These are phyloP conservation scores for Rubroshorea leprosula DNA, from an alignment of 345 rosid species.

Conservation along the genomic window DNA sequence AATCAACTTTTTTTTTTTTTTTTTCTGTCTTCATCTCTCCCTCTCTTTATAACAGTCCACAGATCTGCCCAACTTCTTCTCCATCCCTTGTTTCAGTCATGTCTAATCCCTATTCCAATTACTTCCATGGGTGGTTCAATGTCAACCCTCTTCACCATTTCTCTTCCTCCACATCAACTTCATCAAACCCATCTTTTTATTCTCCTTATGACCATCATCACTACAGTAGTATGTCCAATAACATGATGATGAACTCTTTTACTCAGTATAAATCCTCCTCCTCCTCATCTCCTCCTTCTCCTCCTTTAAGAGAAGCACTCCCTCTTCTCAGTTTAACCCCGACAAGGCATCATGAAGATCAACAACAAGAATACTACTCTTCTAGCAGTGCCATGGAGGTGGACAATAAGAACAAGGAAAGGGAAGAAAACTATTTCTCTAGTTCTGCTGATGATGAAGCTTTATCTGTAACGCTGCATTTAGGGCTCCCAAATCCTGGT, in stretches of 20 bases:
- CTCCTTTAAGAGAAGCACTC: constrained; percentile 81
- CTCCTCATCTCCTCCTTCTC: constrained; percentile 42
- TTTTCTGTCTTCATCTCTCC: constrained; percentile 16
- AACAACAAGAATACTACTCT: constrained; percentile 9
- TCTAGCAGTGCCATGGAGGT: constrained; percentile 37
- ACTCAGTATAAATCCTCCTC: constrained; percentile 5
- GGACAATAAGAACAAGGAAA: constrained; percentile 34
- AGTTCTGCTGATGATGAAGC: constrained; percentile 30
- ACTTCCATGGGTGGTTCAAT: constrained; percentile 47
- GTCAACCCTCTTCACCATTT: constrained; percentile 32
- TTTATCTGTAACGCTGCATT: constrained; percentile 73
- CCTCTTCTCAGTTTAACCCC: constrained; percentile 86
- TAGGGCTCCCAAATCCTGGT: constrained; percentile 62
- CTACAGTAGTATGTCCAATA: constrained; percentile 14
- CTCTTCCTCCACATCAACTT: constrained; percentile 29
- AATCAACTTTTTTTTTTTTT: constrained; percentile 18
- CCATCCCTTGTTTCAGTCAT: constrained; percentile 27
- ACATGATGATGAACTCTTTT: constrained; percentile 19
- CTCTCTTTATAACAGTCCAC: constrained; percentile 20
- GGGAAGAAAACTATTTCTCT: constrained; percentile 23
- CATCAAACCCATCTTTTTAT: constrained; percentile 28
- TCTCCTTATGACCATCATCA: constrained; percentile 25
- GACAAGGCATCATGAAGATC: constrained; percentile 35
- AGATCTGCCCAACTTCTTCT: constrained; percentile 15
- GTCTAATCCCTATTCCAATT: constrained; percentile 56